Percentiles rank a stretch among this genome's conserved stretches.
phyloP scores from a whole-genome alignment of 208 protist genomes.

The Naegleria lovaniensis region DNA sequence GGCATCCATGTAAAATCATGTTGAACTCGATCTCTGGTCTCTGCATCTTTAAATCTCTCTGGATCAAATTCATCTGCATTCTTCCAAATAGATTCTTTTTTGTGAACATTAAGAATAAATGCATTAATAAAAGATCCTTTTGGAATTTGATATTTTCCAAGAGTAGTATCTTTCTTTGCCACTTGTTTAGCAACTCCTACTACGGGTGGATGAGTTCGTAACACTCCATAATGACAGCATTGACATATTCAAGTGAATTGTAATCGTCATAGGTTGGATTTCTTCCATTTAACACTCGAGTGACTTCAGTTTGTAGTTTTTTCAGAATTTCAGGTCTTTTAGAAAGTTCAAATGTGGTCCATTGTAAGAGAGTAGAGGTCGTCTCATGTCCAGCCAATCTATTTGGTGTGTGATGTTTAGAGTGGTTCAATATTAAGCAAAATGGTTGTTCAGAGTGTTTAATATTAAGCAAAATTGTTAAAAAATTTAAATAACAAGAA shows the following conservation, averaged over 20 bases:
- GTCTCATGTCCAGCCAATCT: not conserved
- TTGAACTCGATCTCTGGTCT: not conserved
- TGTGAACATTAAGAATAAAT: not conserved
- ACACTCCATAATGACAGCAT: not conserved
- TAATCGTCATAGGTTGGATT: not conserved
- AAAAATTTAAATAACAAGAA: no score
- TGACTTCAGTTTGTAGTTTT: not conserved
- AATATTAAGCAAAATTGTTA: no score
- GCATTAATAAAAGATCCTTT: not conserved
- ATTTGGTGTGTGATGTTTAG: no score
- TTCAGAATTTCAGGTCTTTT: not conserved
- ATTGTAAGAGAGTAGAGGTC: not conserved
- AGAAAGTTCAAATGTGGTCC: not conserved
- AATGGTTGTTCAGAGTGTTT: no score
- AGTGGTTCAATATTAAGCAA: no score
- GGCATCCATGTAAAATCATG: not conserved
- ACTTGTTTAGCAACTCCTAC: not conserved
- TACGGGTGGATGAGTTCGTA: not conserved
- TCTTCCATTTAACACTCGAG: not conserved
- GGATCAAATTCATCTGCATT: not conserved
- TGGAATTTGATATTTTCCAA: slow-evolving; percentile 7
- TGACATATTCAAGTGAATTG: not conserved
- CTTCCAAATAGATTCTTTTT: not conserved
- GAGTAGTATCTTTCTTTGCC: not conserved
- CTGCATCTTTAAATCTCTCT: not conserved